These are phyloP conservation scores for Penicillium ochrochloron DNA, from an alignment of 495 filamentous ascomycete species.

Conservation along the genomic window DNA sequence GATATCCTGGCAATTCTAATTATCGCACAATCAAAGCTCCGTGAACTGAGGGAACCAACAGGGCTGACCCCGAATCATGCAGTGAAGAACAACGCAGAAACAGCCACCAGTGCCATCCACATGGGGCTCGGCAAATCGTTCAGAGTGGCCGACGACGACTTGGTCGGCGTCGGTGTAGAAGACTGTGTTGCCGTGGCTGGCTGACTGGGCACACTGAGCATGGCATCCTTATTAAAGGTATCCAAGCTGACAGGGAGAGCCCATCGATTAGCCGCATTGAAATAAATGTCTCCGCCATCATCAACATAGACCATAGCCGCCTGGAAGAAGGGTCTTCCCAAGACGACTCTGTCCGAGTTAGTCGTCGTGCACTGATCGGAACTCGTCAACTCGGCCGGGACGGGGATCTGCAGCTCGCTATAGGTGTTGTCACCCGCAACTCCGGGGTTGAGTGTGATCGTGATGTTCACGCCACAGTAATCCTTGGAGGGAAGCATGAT, in stretches of 20 bases:
- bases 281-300: background rate
- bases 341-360: background rate
- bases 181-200: background rate
- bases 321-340: background rate
- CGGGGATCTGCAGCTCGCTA: background rate
- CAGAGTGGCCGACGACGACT: background rate
- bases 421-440: background rate
- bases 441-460: background rate
- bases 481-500: background rate
- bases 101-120: background rate
- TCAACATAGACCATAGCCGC: background rate
- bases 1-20: background rate
- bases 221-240: background rate
- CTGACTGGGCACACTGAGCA: background rate
- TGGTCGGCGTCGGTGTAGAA: background rate
- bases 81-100: background rate
- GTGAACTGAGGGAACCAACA: background rate
- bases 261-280: background rate
- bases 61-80: background rate
- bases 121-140: background rate
- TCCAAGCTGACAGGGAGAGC: background rate
- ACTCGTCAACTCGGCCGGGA: background rate
- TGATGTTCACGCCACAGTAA: background rate
- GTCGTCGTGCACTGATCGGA: background rate
- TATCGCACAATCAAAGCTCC: background rate